These are phyloP conservation scores for Lobosporangium transversale DNA, from an alignment of 192 early-diverging fungal genomes.

Conservation along the genomic window DNA sequence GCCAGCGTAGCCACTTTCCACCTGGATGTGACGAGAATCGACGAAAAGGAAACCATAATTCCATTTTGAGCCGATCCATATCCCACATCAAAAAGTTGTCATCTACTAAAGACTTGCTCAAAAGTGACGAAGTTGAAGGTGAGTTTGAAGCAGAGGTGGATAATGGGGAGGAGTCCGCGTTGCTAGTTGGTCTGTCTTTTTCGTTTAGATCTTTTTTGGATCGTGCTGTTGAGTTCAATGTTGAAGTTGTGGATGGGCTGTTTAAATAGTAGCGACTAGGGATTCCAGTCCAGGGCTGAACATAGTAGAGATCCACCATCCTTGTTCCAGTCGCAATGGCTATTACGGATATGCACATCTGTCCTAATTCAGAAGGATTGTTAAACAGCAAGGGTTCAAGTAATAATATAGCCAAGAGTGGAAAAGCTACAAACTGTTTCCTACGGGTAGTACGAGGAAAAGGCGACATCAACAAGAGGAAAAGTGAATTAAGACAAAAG, in stretches of 20 bases:
- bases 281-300: conserved; percentile 45
- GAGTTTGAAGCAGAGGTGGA: too few species aligned
- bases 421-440: conserved; percentile 23
- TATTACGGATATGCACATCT: conserved; percentile 13
- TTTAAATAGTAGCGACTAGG: conserved; percentile 1
- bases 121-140: too few species aligned
- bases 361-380: conserved; percentile 3
- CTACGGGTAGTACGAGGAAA: conserved; percentile 7
- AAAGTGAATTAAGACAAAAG: conserved; percentile 11
- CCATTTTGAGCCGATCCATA: conserved; percentile 18
- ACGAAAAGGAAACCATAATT: conserved; percentile 37
- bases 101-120: neutral
- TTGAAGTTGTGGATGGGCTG: too few species aligned
- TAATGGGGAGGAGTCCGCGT: too few species aligned
- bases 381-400: conserved; percentile 17
- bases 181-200: neutral
- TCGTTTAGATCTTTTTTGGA: conserved; percentile 13
- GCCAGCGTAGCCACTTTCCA: neutral
- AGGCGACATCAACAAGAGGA: conserved; percentile 9
- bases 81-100: conserved; percentile 23
- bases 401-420: conserved; percentile 6
- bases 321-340: conserved; percentile 13
- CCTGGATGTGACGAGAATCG: neutral
- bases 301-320: conserved; percentile 36
- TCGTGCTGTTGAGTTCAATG: neutral